Percentiles rank a stretch among this genome's conserved stretches.
Evolutionary conservation across 192 early-diverging fungal genomes (phyloP).

Genomic region (Geosiphon pyriformis): DNA sequence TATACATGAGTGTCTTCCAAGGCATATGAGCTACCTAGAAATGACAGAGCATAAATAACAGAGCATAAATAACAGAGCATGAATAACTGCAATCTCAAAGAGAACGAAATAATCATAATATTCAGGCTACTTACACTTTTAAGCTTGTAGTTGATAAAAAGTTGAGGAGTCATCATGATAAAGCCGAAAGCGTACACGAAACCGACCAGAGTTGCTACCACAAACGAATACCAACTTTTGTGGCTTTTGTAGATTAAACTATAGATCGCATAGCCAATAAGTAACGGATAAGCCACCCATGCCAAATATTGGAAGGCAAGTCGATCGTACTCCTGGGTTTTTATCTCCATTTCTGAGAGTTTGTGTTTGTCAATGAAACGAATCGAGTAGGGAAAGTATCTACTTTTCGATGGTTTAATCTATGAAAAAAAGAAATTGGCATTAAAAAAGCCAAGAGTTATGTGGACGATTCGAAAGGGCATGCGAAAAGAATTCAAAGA

Average conservation of each 20-base stretch:
- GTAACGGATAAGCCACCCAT: constrained; percentile 69
- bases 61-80: background rate
- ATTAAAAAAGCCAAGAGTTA: too few species aligned
- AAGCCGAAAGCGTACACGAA: constrained; percentile 89
- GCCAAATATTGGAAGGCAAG: constrained; percentile 82
- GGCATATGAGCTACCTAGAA: constrained; percentile 89
- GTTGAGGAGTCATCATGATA: constrained; percentile 78
- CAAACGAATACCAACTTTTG: constrained; percentile 90
- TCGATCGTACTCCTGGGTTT: constrained; percentile 59
- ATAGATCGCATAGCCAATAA: constrained; percentile 78
- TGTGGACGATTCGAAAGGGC: too few species aligned
- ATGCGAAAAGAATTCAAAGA: too few species aligned
- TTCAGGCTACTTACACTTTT: constrained; percentile 45
- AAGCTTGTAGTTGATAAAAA: constrained; percentile 90
- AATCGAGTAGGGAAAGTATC: constrained; percentile 11
- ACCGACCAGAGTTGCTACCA: constrained; percentile 77
- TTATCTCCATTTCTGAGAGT: constrained; percentile 46
- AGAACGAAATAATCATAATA: background rate
- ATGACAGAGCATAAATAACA: constrained; percentile 9
- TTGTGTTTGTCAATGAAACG: constrained; percentile 24
- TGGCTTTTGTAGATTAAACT: constrained; percentile 78
- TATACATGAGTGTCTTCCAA: constrained; percentile 92
- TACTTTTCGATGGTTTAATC: constrained; percentile 20
- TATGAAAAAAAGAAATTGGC: constrained; percentile 5
- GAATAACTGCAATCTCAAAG: too few species aligned